Conservation (phyloP, 2,329 filamentous ascomycete species). For the Xylaria sp. region DNA sequence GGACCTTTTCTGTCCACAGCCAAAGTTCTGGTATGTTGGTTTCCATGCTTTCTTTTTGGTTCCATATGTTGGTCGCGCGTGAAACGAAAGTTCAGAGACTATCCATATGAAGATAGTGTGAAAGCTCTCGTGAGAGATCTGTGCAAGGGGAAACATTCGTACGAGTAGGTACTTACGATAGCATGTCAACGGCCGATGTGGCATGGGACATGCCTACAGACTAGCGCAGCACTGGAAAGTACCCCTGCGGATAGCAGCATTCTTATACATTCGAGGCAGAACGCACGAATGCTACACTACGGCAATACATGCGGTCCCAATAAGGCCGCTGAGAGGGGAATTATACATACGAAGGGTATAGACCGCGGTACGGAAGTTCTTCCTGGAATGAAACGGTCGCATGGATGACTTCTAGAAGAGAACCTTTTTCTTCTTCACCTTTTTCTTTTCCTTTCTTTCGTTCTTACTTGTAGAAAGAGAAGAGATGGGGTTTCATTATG, state of each 20-base stretch:
- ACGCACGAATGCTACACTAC: too few relatives aligned
- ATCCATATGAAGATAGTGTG: too few relatives aligned
- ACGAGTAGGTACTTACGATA: background rate
- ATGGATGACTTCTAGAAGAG: too few relatives aligned
- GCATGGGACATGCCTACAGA: background rate
- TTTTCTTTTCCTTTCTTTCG: background rate
- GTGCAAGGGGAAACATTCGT: too few relatives aligned
- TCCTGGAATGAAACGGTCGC: too few relatives aligned
- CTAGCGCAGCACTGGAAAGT: background rate
- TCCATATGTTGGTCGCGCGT: background rate
- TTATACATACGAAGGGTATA: too few relatives aligned
- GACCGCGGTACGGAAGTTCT: too few relatives aligned
- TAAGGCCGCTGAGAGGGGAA: too few relatives aligned
- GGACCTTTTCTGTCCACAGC: background rate
- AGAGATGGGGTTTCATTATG: slow-evolving; percentile 5
- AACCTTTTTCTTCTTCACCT: background rate
- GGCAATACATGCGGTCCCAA: too few relatives aligned
- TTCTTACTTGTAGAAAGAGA: background rate
- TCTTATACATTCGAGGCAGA: background rate
- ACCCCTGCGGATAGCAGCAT: background rate
- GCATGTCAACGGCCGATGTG: background rate
- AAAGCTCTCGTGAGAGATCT: too few relatives aligned
- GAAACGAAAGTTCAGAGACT: background rate
- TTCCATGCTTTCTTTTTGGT: background rate
- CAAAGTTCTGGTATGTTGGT: background rate